Conservation (phyloP, 1,139 yeast genomes). For the Candida frijolesensis region DNA sequence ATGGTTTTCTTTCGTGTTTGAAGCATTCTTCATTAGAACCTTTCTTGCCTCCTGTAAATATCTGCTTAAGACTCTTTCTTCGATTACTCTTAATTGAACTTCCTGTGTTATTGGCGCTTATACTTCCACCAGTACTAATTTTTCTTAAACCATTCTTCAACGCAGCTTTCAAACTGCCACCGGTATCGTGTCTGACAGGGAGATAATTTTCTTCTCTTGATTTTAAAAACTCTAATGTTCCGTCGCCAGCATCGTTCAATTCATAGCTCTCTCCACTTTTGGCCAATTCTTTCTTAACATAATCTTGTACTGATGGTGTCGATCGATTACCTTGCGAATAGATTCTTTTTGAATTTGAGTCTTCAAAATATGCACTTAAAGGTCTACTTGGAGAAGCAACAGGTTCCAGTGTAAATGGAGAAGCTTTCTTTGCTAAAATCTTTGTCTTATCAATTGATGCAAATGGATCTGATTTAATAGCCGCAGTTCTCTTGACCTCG, state of each 20-base stretch:
- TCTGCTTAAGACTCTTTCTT: conserved; percentile 43
- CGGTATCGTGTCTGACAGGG: conserved; percentile 36
- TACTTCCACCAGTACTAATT: conserved; percentile 43
- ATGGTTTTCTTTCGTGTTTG: conserved; percentile 1
- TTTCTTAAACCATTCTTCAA: conserved; percentile 39
- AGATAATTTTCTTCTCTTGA: conserved; percentile 39
- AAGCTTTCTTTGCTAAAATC: conserved; percentile 12
- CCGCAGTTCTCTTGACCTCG: not conserved
- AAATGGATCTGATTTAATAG: conserved; percentile 33
- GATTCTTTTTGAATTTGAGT: conserved; percentile 10
- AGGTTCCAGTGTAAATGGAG: conserved; percentile 13
- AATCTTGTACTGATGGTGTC: conserved; percentile 34
- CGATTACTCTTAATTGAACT: conserved; percentile 18
- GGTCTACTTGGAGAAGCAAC: conserved; percentile 14
- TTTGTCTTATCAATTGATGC: conserved; percentile 42
- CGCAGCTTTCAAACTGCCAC: conserved; percentile 46
- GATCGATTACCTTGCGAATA: conserved; percentile 22
- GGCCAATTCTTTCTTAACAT: conserved; percentile 37
- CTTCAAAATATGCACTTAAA: conserved; percentile 16
- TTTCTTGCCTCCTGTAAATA: conserved; percentile 41
- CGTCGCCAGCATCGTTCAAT: conserved; percentile 20
- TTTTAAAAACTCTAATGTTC: conserved; percentile 59
- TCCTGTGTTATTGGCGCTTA: conserved; percentile 26
- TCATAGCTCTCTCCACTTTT: conserved; percentile 24
- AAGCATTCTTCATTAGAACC: conserved; percentile 14